Evolutionary conservation across 495 filamentous ascomycete genomes (phyloP).

Genomic region (Oidiodendron maius): DNA sequence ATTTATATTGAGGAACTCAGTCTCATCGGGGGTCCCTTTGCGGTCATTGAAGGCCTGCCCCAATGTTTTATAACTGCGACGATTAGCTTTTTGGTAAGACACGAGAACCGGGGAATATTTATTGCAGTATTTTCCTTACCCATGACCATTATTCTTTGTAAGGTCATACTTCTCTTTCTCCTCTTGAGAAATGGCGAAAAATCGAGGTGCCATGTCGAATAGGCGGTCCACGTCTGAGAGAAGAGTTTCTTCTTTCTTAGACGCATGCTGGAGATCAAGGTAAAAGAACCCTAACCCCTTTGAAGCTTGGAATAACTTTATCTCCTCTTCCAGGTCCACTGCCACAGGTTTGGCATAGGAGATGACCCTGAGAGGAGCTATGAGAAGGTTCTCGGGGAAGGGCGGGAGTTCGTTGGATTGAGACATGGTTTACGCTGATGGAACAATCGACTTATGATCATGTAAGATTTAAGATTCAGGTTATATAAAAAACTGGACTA

Average conservation of each 20-base stretch:
- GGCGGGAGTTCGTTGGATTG: too few relatives aligned
- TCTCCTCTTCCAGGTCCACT: too few relatives aligned
- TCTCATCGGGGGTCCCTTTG: conserved; percentile 46
- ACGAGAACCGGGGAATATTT: too few relatives aligned
- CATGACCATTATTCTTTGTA: too few relatives aligned
- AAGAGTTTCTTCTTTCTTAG: conserved; percentile 36
- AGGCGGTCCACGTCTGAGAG: conserved; percentile 39
- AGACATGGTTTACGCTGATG: too few relatives aligned
- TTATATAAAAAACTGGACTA: too few relatives aligned
- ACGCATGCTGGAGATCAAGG: conserved; percentile 41
- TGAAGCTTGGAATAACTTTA: conserved; percentile 41
- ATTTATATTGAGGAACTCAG: conserved; percentile 59
- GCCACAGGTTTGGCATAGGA: too few relatives aligned
- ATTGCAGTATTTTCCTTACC: too few relatives aligned
- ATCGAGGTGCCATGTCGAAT: conserved; percentile 36
- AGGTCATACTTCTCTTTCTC: conserved; percentile 51
- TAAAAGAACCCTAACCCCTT: conserved; percentile 61
- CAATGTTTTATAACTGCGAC: conserved; percentile 53
- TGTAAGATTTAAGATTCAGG: too few relatives aligned
- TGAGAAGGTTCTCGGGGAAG: too few relatives aligned
- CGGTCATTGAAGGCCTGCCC: conserved; percentile 45
- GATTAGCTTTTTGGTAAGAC: conserved; percentile 31
- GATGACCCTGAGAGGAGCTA: too few relatives aligned
- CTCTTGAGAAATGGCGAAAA: conserved; percentile 43
- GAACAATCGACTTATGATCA: too few relatives aligned